Base-by-base conservation (phyloP, 345 rosid genomes). In the Aegle marmelos region DNA sequence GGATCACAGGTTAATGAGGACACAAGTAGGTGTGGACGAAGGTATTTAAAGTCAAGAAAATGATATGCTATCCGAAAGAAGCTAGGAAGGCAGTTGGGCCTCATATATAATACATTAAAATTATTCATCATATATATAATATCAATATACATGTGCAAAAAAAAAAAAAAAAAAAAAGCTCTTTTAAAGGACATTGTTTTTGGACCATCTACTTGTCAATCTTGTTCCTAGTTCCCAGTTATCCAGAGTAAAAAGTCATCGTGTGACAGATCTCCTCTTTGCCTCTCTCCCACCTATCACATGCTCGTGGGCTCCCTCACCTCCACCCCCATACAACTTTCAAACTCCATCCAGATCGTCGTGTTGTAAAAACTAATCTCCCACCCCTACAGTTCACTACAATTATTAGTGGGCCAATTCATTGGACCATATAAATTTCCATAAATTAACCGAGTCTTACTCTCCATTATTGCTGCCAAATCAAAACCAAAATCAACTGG, bases 41-140 rank as follows among this genome's bases (percentile, higher is more conserved):
- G 79, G 82, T 79, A 76, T 76, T 76, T 78, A 81, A 82, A 85
- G 88, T 87, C 78, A 83, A 84, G 87, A 83, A 54, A 83, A 70
- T 13, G 92, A 86, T 71, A 82, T 83, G 85, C 81, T 58, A 86
- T 80, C 86, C 81, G 81, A 81, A 72, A 33, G 22, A 57, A 45
- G 50, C 50, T 53, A 16, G 83, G 72, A 81, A 72, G 66, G 81
- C 81, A 67, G 81, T 74, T 69, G 84, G 76, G 70, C 76, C 45
- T 70, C 1, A 72, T 24, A 33, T 2, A 71, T 31, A 14, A 14
- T 48, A 48, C 54, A 48, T 16, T 48, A 48, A 48, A 11, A 48
- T 48, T 48, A 39, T 39, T 2, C 48, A 41, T 10, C 48, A 10
- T 11, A 36, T 41, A 41, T 41, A 2, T 41, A 41, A 2, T 45